phyloP scores from a whole-genome alignment of 768 basidiomycete species.

The Auricularia sp. region DNA sequence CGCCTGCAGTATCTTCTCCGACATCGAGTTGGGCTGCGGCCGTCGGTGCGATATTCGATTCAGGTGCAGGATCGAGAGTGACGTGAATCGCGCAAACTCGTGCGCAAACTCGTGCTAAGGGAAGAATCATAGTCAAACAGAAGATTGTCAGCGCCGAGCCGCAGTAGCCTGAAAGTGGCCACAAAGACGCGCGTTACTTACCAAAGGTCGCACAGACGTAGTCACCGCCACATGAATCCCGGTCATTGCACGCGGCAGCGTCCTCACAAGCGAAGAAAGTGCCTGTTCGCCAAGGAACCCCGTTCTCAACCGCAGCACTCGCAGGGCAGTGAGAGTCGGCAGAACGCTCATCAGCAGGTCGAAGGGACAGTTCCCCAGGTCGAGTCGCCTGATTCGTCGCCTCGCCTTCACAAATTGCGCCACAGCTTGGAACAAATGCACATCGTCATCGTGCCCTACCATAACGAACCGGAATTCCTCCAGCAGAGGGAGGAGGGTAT shows the following conservation, averaged over 20 bases:
- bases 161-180: no score
- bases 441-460: slow-evolving; percentile 52
- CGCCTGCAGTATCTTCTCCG: slow-evolving; percentile 46
- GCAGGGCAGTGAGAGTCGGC: slow-evolving; percentile 39
- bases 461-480: slow-evolving; percentile 54
- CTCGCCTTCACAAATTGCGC: slow-evolving; percentile 43
- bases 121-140: background rate
- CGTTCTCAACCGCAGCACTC: slow-evolving; percentile 50
- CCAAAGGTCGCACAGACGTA: slow-evolving; percentile 41
- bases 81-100: slow-evolving; percentile 35
- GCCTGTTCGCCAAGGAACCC: slow-evolving; percentile 34
- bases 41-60: slow-evolving; percentile 36
- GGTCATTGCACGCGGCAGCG: slow-evolving; percentile 33
- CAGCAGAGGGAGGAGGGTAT: slow-evolving; percentile 54
- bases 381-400: slow-evolving; percentile 40
- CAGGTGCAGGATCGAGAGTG: slow-evolving; percentile 52
- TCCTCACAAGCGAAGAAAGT: slow-evolving; percentile 26
- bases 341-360: slow-evolving; percentile 43
- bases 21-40: slow-evolving; percentile 39
- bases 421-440: slow-evolving; percentile 41
- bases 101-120: slow-evolving; percentile 43
- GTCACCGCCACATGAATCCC: slow-evolving; percentile 44
- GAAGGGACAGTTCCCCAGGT: slow-evolving; percentile 58
- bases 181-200: slow-evolving; percentile 17
- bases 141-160: background rate